Evolutionary conservation across 371 early-diverging fungal genomes (phyloP).

Genomic region (Circinella umbellata): DNA sequence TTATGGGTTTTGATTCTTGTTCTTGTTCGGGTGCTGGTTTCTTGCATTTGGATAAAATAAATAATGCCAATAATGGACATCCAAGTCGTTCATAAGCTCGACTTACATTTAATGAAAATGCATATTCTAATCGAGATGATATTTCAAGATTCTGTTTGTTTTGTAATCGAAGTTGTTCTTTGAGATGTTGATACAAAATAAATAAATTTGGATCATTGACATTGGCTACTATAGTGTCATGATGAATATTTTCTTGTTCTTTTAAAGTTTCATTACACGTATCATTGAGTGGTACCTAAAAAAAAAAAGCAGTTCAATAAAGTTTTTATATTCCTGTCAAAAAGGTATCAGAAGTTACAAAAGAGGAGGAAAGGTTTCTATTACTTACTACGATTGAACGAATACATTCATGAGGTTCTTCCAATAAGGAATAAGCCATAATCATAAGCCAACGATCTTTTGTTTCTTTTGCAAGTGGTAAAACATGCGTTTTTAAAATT

Average conservation of each 20-base stretch:
- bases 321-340: too few relatives aligned
- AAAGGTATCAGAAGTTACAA: not conserved
- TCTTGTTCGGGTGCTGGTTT: not conserved
- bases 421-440: constrained; percentile 67
- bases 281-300: constrained; percentile 10
- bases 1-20: not conserved
- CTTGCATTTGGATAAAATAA: constrained; percentile 48
- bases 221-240: constrained; percentile 29
- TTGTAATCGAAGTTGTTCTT: constrained; percentile 32
- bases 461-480: constrained; percentile 45
- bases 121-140: constrained; percentile 48
- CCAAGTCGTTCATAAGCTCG: constrained; percentile 78
- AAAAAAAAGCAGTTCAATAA: constrained; percentile 7
- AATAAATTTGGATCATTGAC: constrained; percentile 77
- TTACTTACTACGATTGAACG: constrained; percentile 63
- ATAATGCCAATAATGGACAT: constrained; percentile 74
- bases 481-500: constrained; percentile 47
- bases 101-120: constrained; percentile 64
- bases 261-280: not conserved
- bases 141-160: constrained; percentile 26
- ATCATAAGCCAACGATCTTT: constrained; percentile 81
- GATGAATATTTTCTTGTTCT: constrained; percentile 5
- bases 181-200: constrained; percentile 76
- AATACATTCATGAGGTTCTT: constrained; percentile 67
- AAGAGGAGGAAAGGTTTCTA: too few relatives aligned